Base-by-base conservation (phyloP, 75 land plant species). In the Isoetes taiwanensis region DNA sequence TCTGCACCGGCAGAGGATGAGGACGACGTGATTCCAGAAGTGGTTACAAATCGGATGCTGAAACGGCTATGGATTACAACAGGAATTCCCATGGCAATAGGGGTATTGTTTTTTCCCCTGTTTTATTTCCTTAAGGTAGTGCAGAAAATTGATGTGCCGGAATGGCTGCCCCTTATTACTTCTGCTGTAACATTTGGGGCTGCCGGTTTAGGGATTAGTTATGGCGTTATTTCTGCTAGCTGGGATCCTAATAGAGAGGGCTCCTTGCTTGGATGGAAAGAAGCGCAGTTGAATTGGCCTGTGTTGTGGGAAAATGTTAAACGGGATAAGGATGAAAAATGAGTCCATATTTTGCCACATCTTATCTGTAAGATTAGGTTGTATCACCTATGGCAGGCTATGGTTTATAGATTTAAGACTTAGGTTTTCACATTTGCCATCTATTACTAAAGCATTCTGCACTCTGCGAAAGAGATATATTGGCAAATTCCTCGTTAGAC, bases 261-360 rank as follows among this genome's bases (percentile, higher is more conserved):
- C 1, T 79, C 83, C 1, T 4, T 85, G 23, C 71, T 81, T 11
- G 96, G 96, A 1, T 72, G 81, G 79, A 81, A 82, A 34, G 76
- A 89, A 59, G 67, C 64, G 9, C 61, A 76, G 63, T 61, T 68
- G 64, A 86, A 90, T 58, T 86, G 97, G 97, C 82, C 74, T 54
- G 79, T 75, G 38, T 69, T 90, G 46, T 80, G 84, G 84, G 72
- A 76, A 43, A 55, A n/a, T n/a, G n/a, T n/a, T n/a, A n/a, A n/a
- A n/a, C n/a, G n/a, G n/a, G n/a, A n/a, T n/a, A n/a, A n/a, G n/a
- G n/a, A n/a, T n/a, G n/a, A n/a, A n/a, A n/a, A n/a, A n/a, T n/a
- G n/a, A n/a, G n/a, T n/a, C n/a, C n/a, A n/a, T n/a, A n/a, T n/a
- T n/a, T n/a, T n/a, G n/a, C n/a, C n/a, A n/a, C n/a, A n/a, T n/a